These are phyloP conservation scores for Acorus calamus DNA, from an alignment of 106 monocot species.

Conservation along the genomic window DNA sequence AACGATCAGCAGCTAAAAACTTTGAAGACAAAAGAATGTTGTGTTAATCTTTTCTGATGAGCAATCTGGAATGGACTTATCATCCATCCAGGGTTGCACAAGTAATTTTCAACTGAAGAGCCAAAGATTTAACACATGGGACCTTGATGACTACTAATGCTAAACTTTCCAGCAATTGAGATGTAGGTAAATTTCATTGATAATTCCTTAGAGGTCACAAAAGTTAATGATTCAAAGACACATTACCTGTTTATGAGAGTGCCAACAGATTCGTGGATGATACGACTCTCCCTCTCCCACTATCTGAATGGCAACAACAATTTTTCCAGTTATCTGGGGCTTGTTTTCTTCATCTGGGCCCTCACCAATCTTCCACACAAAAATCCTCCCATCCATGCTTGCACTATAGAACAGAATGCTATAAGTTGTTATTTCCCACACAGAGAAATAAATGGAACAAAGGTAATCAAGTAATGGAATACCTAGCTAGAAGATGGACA, in stretches of 20 bases:
- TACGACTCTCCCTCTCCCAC: slow-evolving; percentile 49
- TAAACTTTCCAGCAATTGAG: too few relatives aligned
- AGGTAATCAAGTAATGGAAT: background rate
- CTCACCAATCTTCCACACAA: slow-evolving; percentile 95
- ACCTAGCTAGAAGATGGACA: slow-evolving; percentile 92
- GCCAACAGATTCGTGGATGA: slow-evolving; percentile 95
- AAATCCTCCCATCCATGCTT: slow-evolving; percentile 85
- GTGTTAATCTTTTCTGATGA: too few relatives aligned
- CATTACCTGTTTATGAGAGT: slow-evolving; percentile 96
- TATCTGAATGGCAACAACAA: slow-evolving; percentile 71
- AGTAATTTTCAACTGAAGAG: background rate
- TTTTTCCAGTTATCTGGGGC: slow-evolving; percentile 77
- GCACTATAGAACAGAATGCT: slow-evolving; percentile 48
- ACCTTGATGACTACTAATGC: too few relatives aligned
- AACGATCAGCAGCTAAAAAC: too few relatives aligned
- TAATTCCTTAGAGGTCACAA: too few relatives aligned
- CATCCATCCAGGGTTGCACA: too few relatives aligned
- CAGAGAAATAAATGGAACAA: background rate
- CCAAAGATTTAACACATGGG: too few relatives aligned
- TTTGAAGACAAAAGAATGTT: too few relatives aligned
- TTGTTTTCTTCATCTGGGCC: slow-evolving; percentile 73
- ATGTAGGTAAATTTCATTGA: too few relatives aligned
- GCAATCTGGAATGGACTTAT: too few relatives aligned
- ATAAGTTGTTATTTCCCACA: slow-evolving; percentile 1
- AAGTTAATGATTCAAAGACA: too few relatives aligned